These are phyloP conservation scores for Balakata baccata DNA, from an alignment of 345 rosid species.

Conservation along the genomic window DNA sequence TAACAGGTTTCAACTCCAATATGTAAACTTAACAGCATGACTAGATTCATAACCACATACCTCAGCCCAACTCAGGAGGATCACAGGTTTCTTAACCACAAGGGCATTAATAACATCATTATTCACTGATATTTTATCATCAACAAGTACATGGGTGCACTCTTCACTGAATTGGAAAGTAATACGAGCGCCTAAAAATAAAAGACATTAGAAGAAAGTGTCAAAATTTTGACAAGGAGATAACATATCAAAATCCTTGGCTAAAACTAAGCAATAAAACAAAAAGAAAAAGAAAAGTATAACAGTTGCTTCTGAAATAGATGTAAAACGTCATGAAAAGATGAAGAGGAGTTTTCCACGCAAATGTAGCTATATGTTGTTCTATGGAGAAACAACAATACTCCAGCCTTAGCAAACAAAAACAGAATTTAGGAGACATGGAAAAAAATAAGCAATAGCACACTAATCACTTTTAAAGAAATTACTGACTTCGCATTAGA, in stretches of 20 bases:
- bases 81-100: conserved; percentile 54
- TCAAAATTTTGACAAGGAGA: background rate
- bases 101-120: conserved; percentile 59
- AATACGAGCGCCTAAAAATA: conserved; percentile 53
- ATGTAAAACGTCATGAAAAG: background rate
- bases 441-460: background rate
- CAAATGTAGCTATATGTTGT: too few relatives aligned
- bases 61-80: conserved; percentile 61
- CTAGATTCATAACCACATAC: conserved; percentile 33
- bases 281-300: background rate
- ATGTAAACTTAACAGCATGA: background rate
- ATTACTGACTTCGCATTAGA: background rate
- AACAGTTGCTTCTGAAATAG: background rate
- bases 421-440: background rate
- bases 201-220: background rate
- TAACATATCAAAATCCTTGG: background rate
- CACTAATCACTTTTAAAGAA: background rate
- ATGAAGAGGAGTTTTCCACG: background rate
- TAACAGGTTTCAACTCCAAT: conserved; percentile 2
- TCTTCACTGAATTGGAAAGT: conserved; percentile 45
- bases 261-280: background rate
- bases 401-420: background rate
- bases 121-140: conserved; percentile 43
- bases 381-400: background rate
- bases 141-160: conserved; percentile 75